Percentiles rank a stretch among this genome's conserved stretches.
Conservation (phyloP, 164 flowering plant species). For the Echeveria elegans region DNA sequence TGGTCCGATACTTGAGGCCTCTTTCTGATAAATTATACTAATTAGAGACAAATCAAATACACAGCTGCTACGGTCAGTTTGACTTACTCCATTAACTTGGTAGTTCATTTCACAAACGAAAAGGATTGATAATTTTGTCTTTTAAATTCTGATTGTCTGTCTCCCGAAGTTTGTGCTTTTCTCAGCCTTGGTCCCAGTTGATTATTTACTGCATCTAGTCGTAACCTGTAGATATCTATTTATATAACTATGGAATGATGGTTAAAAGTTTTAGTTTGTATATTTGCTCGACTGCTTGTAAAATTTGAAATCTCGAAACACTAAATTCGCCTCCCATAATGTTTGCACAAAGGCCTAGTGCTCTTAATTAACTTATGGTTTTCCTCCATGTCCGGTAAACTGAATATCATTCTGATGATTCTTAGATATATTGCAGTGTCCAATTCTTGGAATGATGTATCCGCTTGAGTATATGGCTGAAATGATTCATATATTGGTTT, state of each 20-base stretch:
- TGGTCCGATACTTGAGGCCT: background rate
- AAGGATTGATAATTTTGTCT: too few relatives aligned
- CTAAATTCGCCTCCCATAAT: background rate
- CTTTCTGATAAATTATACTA: background rate
- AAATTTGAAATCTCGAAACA: background rate
- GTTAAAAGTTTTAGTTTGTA: too few relatives aligned
- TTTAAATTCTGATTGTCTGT: too few relatives aligned
- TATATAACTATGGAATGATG: too few relatives aligned
- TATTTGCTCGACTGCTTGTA: too few relatives aligned
- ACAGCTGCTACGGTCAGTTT: background rate
- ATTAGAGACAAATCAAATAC: background rate
- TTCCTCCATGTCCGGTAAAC: background rate
- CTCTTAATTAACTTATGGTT: background rate
- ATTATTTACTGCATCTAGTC: too few relatives aligned
- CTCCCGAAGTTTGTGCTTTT: too few relatives aligned
- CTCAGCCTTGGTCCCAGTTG: too few relatives aligned
- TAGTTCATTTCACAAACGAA: background rate
- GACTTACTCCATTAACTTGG: background rate
- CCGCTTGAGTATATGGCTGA: background rate
- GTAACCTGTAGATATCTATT: too few relatives aligned
- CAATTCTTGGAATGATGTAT: background rate
- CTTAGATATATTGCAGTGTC: too few relatives aligned
- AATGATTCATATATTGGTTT: background rate
- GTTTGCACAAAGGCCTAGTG: too few relatives aligned
- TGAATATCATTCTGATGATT: background rate